Base-by-base conservation (phyloP, 2,329 filamentous ascomycete genomes). In the Didymosphaeria variabile region DNA sequence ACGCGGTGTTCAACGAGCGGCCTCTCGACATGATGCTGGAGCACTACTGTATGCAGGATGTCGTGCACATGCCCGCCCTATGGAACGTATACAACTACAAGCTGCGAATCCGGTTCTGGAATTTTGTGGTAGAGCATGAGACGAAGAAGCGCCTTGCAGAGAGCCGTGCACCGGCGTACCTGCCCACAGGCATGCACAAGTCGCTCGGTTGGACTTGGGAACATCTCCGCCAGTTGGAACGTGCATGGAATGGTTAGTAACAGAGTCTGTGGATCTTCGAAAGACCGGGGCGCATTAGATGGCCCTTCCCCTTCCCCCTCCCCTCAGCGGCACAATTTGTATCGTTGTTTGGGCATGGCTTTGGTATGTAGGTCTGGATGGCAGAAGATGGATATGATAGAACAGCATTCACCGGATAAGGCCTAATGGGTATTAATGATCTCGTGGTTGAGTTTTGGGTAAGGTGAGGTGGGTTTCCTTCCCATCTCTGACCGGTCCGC, bases 41-140 rank as follows among this genome's bases (percentile, higher is more conserved):
- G 36, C 38, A 32, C 9, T 55, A 55, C 38, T 55, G 52, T 26
- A 32, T 55, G 23, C 36, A 44, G 23, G 52, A 55, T 15, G 52
- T 55, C n/a, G 10, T 56, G 9, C 44, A 49, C 54, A 47, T 56
- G 54, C 54, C 54, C 12, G 19, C 29, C 5, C 44, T 56, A 10
- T 56, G 54, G 54, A 17, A 19, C 40, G 4, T 17, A 7, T 56
- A 56, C 32, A 38, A 56, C n/a, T 5, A 5, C 6, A 56, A 56
- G 54, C 10, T 56, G 8, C 6, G 26, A 38, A 26, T 36, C 19
- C 44, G 7, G n/a, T 56, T 56, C 19, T 56, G 54, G 54, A 21
- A 38, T 10, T 56, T 29, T 9, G 54, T 56, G 23, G 54, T 56
- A 5, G 12, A 26, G 19, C n/a, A 15, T 10, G 54, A 56, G 21